Percentiles rank a stretch among this genome's conserved stretches.
Evolutionary conservation across 306 rosid species (phyloP).

Genomic region (Sechiopsis laciniata): DNA sequence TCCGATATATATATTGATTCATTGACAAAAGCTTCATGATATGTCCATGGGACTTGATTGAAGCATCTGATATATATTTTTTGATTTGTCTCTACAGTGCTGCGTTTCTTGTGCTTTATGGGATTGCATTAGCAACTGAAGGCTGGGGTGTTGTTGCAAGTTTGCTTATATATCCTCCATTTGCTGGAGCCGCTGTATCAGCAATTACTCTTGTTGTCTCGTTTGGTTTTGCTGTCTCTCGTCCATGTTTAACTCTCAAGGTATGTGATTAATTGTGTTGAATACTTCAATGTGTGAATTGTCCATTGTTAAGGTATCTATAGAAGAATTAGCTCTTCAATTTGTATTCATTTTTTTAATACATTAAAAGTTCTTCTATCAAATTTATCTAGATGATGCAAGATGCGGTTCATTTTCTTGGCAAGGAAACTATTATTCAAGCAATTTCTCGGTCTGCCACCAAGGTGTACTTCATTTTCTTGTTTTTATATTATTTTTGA

Average conservation of each 20-base stretch:
- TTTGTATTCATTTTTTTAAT: neutral
- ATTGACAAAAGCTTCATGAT: neutral
- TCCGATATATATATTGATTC: too few relatives aligned
- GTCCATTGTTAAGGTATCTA: neutral
- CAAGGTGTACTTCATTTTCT: slow-evolving; percentile 46
- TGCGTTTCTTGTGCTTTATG: slow-evolving; percentile 93
- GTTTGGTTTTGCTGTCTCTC: slow-evolving; percentile 98
- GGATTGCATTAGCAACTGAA: slow-evolving; percentile 98
- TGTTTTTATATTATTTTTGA: neutral
- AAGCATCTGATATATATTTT: slow-evolving; percentile 24
- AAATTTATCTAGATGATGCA: slow-evolving; percentile 65
- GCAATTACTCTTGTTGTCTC: slow-evolving; percentile 93
- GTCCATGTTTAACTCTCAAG: slow-evolving; percentile 96
- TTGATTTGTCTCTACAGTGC: slow-evolving; percentile 41
- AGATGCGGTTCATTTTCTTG: slow-evolving; percentile 91
- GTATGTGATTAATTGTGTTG: slow-evolving; percentile 33
- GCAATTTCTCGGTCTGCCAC: slow-evolving; percentile 98
- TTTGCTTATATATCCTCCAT: slow-evolving; percentile 92
- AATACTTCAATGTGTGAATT: neutral
- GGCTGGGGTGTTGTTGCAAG: slow-evolving; percentile 99
- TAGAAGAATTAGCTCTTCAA: neutral
- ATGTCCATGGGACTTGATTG: slow-evolving; percentile 16
- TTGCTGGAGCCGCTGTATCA: slow-evolving; percentile 98
- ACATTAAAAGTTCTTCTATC: neutral
- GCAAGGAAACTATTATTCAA: slow-evolving; percentile 91